Evolutionary conservation across 163 green algal species (phyloP).

Genomic region (Prototheca stagnorum): DNA sequence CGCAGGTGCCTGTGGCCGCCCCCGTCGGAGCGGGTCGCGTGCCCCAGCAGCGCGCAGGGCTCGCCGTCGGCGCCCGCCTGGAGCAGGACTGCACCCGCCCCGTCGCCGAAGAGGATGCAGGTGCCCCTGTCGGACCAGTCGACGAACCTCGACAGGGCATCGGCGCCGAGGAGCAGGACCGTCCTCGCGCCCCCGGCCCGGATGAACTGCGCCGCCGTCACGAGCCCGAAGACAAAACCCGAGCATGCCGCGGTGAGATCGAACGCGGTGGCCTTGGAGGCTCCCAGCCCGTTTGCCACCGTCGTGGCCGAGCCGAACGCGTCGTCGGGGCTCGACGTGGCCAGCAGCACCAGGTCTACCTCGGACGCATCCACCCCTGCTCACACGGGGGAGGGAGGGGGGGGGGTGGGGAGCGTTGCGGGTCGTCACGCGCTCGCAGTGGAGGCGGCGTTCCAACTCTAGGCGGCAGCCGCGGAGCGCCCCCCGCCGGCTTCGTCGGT

Average conservation of each 20-base stretch:
- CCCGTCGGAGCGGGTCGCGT: conserved; percentile 67
- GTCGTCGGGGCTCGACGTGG: conserved; percentile 87
- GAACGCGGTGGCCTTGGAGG: conserved; percentile 69
- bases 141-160: conserved; percentile 78
- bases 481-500: no score
- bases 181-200: conserved; percentile 47
- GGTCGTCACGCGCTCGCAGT: neutral
- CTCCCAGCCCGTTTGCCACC: conserved; percentile 70
- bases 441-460: no score
- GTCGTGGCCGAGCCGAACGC: conserved; percentile 77
- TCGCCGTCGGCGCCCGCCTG: conserved; percentile 16
- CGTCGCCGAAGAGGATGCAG: conserved; percentile 98
- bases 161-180: conserved; percentile 79
- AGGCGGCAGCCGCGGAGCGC: no score
- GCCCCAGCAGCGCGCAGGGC: conserved; percentile 51
- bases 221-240: conserved; percentile 84
- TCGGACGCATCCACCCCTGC: conserved; percentile 50
- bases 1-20: neutral
- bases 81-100: conserved; percentile 75
- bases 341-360: conserved; percentile 85
- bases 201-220: conserved; percentile 79
- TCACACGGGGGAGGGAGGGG: neutral
- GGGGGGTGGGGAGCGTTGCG: neutral
- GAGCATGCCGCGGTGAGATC: conserved; percentile 95
- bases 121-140: conserved; percentile 87